phyloP scores from a whole-genome alignment of 345 rosid species.

The Eucalyptus sp. region DNA sequence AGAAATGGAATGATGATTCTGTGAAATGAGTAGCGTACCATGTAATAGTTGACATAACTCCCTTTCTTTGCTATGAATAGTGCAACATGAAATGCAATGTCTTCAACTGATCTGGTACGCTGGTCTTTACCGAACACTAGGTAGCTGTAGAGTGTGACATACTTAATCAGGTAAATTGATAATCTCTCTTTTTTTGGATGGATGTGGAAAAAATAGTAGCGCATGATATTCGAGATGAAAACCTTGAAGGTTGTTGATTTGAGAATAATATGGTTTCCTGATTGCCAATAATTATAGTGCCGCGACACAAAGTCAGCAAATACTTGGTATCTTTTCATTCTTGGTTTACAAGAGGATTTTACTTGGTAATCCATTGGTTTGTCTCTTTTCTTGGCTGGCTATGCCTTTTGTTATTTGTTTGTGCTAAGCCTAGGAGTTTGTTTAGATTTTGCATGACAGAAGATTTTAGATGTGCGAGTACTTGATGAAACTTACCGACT shows the following conservation, averaged over 20 bases:
- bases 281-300: background rate
- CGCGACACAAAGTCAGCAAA: background rate
- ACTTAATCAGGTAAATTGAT: background rate
- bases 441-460: background rate
- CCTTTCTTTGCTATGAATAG: constrained; percentile 66
- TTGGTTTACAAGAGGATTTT: background rate
- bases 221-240: background rate
- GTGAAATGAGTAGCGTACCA: constrained; percentile 31
- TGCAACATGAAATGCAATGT: constrained; percentile 72
- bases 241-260: background rate
- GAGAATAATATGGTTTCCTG: background rate
- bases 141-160: constrained; percentile 19
- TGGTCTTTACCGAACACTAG: constrained; percentile 50
- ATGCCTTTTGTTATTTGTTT: background rate
- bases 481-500: constrained; percentile 33
- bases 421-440: background rate
- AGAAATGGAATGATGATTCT: background rate
- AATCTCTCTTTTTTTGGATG: background rate
- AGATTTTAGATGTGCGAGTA: background rate
- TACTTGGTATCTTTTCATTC: background rate
- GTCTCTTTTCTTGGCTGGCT: background rate
- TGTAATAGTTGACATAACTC: constrained; percentile 79
- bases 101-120: constrained; percentile 42
- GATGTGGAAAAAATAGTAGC: background rate
- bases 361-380: background rate